Percentiles rank a stretch among this genome's conserved stretches.
Evolutionary conservation across 441 rosid species (phyloP).

Genomic region (Bocquillonia castaneifolia): DNA sequence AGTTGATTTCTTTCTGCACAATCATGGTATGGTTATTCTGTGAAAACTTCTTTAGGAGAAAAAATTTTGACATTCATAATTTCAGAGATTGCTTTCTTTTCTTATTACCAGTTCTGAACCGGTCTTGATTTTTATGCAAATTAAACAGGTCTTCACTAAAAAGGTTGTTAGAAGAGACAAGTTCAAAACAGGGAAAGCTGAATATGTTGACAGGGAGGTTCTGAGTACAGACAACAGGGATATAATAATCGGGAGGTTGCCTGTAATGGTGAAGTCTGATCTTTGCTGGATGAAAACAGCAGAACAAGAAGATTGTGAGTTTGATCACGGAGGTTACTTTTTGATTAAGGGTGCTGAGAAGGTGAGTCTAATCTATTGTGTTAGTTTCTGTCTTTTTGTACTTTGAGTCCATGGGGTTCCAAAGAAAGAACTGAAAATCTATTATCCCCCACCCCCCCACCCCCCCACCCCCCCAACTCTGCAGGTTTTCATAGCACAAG

Average conservation of each 20-base stretch:
- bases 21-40: too few relatives aligned
- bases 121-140: constrained; percentile 10
- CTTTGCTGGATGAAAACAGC: constrained; percentile 69
- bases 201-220: constrained; percentile 38
- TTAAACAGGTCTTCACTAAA: constrained; percentile 49
- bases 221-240: constrained; percentile 39
- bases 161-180: constrained; percentile 55
- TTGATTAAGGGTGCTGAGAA: constrained; percentile 89
- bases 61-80: too few relatives aligned
- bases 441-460: too few relatives aligned
- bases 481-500: constrained; percentile 90
- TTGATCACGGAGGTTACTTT: constrained; percentile 88
- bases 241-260: constrained; percentile 68
- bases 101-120: neutral
- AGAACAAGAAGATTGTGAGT: constrained; percentile 71
- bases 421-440: too few relatives aligned
- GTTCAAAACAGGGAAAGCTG: constrained; percentile 76
- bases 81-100: too few relatives aligned
- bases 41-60: too few relatives aligned
- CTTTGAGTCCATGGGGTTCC: neutral
- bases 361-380: constrained; percentile 44
- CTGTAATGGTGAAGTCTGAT: constrained; percentile 82
- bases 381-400: neutral
- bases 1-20: too few relatives aligned
- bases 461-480: too few relatives aligned